A percentile compares a stretch with the other conserved stretches of the same genome.
Conservation (phyloP, 108 stramenopile species). For the Pelagomonas calceolata region DNA sequence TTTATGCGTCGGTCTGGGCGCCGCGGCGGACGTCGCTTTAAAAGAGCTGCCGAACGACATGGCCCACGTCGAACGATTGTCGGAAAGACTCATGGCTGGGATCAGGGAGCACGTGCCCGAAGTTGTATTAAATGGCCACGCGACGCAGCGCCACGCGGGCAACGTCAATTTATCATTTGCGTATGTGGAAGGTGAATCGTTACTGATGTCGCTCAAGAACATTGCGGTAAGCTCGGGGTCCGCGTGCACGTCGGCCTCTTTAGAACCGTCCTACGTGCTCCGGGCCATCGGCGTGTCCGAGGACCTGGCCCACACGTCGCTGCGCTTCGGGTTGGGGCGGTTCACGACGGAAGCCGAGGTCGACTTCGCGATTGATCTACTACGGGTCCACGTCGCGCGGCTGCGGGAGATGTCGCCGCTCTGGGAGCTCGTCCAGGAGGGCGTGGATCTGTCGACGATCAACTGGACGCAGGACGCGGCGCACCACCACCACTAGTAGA, state of each 20-base stretch:
- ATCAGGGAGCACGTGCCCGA: conserved; percentile 72
- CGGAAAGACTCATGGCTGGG: conserved; percentile 62
- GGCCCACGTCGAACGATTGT: conserved; percentile 58
- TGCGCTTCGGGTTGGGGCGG: conserved; percentile 92
- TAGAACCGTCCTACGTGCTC: conserved; percentile 97
- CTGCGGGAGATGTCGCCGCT: conserved; percentile 95
- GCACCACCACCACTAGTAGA: conserved; percentile 3
- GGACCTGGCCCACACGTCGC: conserved; percentile 89
- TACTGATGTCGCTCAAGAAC: conserved; percentile 96
- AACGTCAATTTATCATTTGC: conserved; percentile 96
- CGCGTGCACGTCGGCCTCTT: conserved; percentile 91
- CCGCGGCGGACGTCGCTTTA: conserved; percentile 71
- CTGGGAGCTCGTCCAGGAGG: conserved; percentile 99
- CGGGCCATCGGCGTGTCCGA: conserved; percentile 95
- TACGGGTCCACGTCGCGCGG: conserved; percentile 77
- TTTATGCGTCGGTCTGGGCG: conserved; percentile 84
- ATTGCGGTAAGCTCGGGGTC: conserved; percentile 92
- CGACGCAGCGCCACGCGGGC: conserved; percentile 70
- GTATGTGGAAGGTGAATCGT: conserved; percentile 93
- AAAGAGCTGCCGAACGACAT: conserved; percentile 74
- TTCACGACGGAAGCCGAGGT: conserved; percentile 94
- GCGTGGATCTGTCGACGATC: conserved; percentile 91
- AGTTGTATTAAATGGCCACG: conserved; percentile 84
- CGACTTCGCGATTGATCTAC: conserved; percentile 82
- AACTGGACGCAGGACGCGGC: conserved; percentile 93